Evolutionary conservation across 441 rosid species (phyloP).

Genomic region (Corymbia citriodora): DNA sequence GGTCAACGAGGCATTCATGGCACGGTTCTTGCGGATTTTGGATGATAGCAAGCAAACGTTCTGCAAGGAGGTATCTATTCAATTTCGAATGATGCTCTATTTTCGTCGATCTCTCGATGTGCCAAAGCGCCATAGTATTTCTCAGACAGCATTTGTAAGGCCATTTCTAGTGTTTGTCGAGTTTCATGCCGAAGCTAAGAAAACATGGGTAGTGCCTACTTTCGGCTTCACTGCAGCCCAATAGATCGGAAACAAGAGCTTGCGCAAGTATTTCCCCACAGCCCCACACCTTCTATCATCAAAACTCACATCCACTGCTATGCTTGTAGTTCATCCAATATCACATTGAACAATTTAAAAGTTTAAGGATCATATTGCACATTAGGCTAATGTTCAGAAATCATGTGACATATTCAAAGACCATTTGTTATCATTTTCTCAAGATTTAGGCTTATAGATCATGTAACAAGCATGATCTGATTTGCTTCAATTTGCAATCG

Average conservation of each 20-base stretch:
- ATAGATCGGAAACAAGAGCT: background rate
- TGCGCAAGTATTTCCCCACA: background rate
- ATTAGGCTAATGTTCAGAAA: background rate
- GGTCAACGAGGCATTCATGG: background rate
- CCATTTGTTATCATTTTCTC: background rate
- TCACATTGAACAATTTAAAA: background rate
- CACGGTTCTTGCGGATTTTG: background rate
- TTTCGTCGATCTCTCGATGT: background rate
- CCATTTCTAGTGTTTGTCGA: background rate
- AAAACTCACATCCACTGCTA: background rate
- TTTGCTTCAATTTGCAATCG: background rate
- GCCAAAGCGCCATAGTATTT: background rate
- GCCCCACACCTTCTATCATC: background rate
- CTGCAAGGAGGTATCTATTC: constrained; percentile 25
- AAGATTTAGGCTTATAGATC: background rate
- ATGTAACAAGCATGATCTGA: background rate
- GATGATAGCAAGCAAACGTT: constrained; percentile 9
- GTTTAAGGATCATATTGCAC: background rate
- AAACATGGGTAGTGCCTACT: background rate
- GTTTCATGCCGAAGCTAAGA: background rate
- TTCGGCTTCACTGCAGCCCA: background rate
- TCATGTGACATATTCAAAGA: too few species aligned
- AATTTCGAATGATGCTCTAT: background rate
- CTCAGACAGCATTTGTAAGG: background rate
- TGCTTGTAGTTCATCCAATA: background rate